phyloP scores from a whole-genome alignment of 75 land plant species.

The Chamaecyparis obtusa region DNA sequence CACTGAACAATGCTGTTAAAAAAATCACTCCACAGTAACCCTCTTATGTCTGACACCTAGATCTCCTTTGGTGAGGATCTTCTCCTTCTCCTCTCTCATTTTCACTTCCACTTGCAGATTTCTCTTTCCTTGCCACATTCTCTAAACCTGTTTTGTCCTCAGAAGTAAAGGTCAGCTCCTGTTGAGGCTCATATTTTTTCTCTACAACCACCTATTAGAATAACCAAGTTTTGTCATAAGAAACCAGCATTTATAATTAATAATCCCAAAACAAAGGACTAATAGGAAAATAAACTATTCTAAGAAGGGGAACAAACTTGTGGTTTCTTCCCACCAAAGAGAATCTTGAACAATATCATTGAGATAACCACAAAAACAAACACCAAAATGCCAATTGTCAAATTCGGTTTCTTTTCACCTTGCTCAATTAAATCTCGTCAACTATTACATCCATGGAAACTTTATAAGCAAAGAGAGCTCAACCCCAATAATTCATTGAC shows the following conservation, averaged over 20 bases:
- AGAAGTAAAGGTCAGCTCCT: not conserved
- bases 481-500: not conserved
- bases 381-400: constrained; percentile 63
- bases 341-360: constrained; percentile 35
- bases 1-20: not conserved
- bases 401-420: constrained; percentile 64
- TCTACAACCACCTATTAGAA: not conserved
- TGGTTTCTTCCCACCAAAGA: constrained; percentile 63
- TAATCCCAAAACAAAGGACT: not conserved
- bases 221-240: not conserved
- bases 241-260: not conserved
- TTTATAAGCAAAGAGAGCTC: not conserved
- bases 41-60: constrained; percentile 39
- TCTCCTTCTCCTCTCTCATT: constrained; percentile 20
- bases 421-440: constrained; percentile 66
- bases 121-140: constrained; percentile 30
- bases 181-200: not conserved
- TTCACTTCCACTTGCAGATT: not conserved
- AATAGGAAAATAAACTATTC: not conserved
- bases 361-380: constrained; percentile 42
- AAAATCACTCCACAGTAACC: not conserved
- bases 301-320: constrained; percentile 6
- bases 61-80: constrained; percentile 38
- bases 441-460: not conserved
- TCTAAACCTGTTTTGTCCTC: constrained; percentile 16